These are phyloP conservation scores for Fraxinus dipetala DNA, from an alignment of 305 asterid species.

Conservation along the genomic window DNA sequence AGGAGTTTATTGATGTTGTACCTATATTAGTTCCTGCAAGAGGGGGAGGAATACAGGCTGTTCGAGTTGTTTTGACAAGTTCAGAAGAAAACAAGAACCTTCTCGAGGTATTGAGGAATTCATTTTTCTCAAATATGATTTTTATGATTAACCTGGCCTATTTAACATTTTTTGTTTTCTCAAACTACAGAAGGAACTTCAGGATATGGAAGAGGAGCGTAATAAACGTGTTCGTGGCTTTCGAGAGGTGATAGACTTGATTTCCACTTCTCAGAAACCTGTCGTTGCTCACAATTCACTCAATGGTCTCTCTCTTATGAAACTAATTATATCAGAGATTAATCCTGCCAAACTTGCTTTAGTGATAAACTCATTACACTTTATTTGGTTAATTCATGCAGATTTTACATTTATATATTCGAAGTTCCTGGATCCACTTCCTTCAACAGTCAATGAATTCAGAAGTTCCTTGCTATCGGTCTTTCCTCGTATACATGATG, in stretches of 20 bases:
- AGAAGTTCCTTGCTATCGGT: conserved; percentile 45
- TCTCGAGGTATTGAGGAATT: conserved; percentile 52
- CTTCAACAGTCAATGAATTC: conserved; percentile 68
- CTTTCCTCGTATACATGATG: conserved; percentile 62
- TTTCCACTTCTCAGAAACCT: conserved; percentile 75
- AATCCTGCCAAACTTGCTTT: conserved; percentile 6
- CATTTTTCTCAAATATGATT: conserved; percentile 4
- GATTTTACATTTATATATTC: conserved; percentile 77
- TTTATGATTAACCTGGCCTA: conserved; percentile 18
- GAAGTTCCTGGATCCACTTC: conserved; percentile 73
- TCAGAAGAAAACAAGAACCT: conserved; percentile 69
- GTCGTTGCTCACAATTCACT: conserved; percentile 81
- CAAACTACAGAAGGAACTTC: conserved; percentile 59
- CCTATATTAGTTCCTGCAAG: conserved; percentile 52
- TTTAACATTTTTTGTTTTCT: conserved; percentile 13
- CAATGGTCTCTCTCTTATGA: conserved; percentile 51
- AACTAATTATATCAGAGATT: conserved; percentile 20
- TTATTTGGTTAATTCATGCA: conserved; percentile 34
- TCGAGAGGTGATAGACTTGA: conserved; percentile 83
- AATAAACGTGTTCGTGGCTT: conserved; percentile 62
- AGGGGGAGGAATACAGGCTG: conserved; percentile 54
- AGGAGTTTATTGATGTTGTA: conserved; percentile 53
- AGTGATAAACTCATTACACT: conserved; percentile 6
- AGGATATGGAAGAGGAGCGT: conserved; percentile 55
- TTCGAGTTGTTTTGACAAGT: conserved; percentile 68